Evolutionary conservation across 2,329 filamentous ascomycete genomes (phyloP), one percentile per base, ranked within the genome.

Genomic region (Rutstroemia sp.): DNA sequence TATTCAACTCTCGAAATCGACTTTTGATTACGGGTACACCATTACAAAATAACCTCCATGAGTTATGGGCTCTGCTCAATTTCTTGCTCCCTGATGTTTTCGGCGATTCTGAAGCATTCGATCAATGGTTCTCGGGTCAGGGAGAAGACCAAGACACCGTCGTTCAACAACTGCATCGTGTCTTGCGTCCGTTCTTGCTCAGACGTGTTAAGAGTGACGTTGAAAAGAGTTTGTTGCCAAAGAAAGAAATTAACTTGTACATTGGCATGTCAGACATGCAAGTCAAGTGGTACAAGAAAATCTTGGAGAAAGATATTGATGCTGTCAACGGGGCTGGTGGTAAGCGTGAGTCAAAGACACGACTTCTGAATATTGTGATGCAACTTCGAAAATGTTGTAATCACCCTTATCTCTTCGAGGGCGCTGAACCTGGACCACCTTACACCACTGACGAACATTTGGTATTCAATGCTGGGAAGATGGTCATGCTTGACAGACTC

Each of bases 201-300:
- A 90, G 94, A 60, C 89, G 94, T 72, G 94, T 99, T 66, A 99
- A 99, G 79, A 89, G 85, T 62, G 94, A 99, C 71, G 94, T 99
- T 4, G 94, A 99, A 72, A 99, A 99, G 80, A 97, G 92, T 69
- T 77, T 99, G 60, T 74, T 97, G 52, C 94, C 94, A 2, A 99
- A 99, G 79, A 96, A 97, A 72, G 94, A 99, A 71, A 77, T 97
- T 68, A 99, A 99, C 63, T 74, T 99, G 27, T 99, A 97, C 69
- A 87, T 99, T 63, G 94, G 92, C 63, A 96, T 99, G 92, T 92
- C 94, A 0, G 92, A 96, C 57, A 99, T 99, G 94, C 94, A 99
- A 71, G 83, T 96, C 64, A 95, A 94, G 70, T 99, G 94, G 92
- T 99, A 99, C 70, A 88, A 96, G 72, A 97, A 96, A 76, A 99